Conservation (phyloP, 139 green algal species). For the Haematococcus sp. region DNA sequence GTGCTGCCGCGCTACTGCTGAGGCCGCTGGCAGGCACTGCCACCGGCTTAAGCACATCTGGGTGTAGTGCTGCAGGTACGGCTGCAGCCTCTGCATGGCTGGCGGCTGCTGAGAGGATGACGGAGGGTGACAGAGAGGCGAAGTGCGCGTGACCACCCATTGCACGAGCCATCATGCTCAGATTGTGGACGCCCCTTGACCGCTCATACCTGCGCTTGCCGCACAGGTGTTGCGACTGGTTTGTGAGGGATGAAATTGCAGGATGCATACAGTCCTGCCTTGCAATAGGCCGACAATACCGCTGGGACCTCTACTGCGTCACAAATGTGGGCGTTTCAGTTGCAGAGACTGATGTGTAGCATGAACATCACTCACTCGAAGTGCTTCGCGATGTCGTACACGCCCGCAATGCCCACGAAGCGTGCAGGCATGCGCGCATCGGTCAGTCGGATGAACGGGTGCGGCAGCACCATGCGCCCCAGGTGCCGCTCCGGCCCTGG, state of each 20-base stretch:
- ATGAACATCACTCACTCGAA: slow-evolving; percentile 38
- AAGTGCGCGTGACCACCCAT: slow-evolving; percentile 64
- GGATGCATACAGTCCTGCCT: too few species aligned
- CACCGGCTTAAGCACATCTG: not conserved
- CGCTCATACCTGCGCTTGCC: slow-evolving; percentile 60
- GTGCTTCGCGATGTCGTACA: slow-evolving; percentile 86
- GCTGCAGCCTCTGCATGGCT: not conserved
- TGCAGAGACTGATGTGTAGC: too few species aligned
- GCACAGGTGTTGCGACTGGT: too few species aligned
- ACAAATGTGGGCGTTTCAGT: too few species aligned
- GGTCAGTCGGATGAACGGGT: not conserved
- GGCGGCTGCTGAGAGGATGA: slow-evolving; percentile 47
- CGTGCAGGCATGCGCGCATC: slow-evolving; percentile 38
- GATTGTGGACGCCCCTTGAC: slow-evolving; percentile 58
- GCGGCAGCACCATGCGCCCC: not conserved
- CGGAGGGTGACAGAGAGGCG: slow-evolving; percentile 58
- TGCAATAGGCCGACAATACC: too few species aligned
- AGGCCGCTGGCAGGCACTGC: not conserved
- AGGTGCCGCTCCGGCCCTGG: not conserved
- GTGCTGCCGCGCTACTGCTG: not conserved
- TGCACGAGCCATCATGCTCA: slow-evolving; percentile 83
- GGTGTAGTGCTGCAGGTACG: too few species aligned
- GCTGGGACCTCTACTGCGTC: too few species aligned
- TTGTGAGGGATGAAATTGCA: too few species aligned
- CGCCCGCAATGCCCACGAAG: slow-evolving; percentile 49